Evolutionary conservation across 2,329 filamentous ascomycete species (phyloP), one percentile per base, ranked within the genome.

Genomic region (Paramyrothecium sp.): DNA sequence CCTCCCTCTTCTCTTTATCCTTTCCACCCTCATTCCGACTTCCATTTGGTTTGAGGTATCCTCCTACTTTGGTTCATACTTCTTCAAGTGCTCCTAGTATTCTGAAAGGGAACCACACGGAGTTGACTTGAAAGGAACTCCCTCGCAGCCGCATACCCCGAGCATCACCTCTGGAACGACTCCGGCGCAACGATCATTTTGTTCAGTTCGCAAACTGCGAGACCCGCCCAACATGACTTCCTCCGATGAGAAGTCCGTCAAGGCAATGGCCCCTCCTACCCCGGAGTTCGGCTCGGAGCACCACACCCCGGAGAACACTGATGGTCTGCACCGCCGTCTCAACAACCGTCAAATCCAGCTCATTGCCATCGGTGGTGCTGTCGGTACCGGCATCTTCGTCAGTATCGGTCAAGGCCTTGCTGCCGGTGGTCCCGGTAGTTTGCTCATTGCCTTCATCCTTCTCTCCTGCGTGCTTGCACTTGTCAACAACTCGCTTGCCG

Each of bases 401-500:
- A 83, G 78, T 64, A 88, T 89, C 60, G 85, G 85, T 56, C 75
- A 75, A 61, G 85, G 84, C 48, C 73, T 79, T 21, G 71, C 71
- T 56, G 63, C 63, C n/a, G 77, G 76, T 26, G 77, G 77, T 20
- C 76, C 77, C 2, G 74, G 72, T 51, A 81, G 78, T 57, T 72
- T 89, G 46, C 76, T 89, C 59, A 67, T 89, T 57, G 85, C 82
- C 41, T 89, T 84, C 67, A 75, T 77, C 34, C 60, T 85, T 48
- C 87, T 88, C 67, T 77, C 76, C 41, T 68, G 75, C 64, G 66
- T 88, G 55, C 76, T 89, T 58, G 85, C 75, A 22, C 73, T 86
- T 51, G 82, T 89, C 67, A 89, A 88, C 77, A 89, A 88, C 66
- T 81, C 79, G 60, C 77, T 88, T 58, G 86, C 86, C 10, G 86